Percentiles rank a stretch among this genome's conserved stretches.
phyloP scores from a whole-genome alignment of 345 rosid species.

The Adansonia digitata region DNA sequence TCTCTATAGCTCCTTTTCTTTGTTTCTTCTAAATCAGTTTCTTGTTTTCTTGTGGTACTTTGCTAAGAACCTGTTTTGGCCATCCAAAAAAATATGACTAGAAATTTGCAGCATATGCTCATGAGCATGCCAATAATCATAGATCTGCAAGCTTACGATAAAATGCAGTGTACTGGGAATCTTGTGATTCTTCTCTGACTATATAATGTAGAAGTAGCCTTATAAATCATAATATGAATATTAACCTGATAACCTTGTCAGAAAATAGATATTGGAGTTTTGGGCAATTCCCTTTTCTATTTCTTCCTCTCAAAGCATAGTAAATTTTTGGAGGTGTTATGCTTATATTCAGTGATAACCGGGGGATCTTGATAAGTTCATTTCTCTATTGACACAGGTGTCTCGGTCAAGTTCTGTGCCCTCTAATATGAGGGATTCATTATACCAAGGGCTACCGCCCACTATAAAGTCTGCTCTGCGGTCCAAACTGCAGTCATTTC shows the following conservation, averaged over 20 bases:
- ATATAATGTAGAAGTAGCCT: neutral
- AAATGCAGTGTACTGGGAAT: neutral
- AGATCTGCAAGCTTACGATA: neutral
- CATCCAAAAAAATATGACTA: neutral
- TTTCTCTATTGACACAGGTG: conserved; percentile 45
- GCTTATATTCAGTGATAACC: neutral
- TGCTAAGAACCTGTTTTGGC: neutral
- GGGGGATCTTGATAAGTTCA: conserved; percentile 11
- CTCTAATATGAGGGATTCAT: conserved; percentile 84
- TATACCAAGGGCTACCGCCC: conserved; percentile 93
- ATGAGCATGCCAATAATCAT: neutral
- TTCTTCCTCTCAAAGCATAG: conserved; percentile 1
- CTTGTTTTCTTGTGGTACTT: neutral
- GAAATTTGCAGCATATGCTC: neutral
- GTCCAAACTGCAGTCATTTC: conserved; percentile 60
- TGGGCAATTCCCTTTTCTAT: neutral
- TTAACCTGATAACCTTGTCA: neutral
- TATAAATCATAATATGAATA: neutral
- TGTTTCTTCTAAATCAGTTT: neutral
- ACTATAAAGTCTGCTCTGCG: conserved; percentile 79
- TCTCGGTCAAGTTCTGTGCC: conserved; percentile 95
- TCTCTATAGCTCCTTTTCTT: neutral
- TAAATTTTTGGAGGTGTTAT: neutral
- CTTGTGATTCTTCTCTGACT: neutral
- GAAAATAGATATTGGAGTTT: neutral